Evolutionary conservation across 345 rosid genomes (phyloP), one percentile per base, ranked within the genome.

Genomic region (Boechera retrofracta): DNA sequence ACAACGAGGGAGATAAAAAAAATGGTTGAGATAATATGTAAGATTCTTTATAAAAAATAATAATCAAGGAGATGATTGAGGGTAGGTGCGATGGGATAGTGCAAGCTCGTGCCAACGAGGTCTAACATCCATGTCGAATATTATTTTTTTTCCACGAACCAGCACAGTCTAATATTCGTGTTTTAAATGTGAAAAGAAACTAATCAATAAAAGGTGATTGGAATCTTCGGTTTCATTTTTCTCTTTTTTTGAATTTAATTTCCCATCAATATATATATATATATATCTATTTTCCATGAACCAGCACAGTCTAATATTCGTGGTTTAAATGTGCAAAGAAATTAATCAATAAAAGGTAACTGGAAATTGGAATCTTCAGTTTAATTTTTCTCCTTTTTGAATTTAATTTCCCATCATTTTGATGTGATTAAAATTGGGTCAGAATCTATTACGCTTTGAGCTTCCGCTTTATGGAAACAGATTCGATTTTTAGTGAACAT

Each of bases 61-160:
- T n/a, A 65, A 48, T 49, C 26, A 39, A 29, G 55, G 38, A 49
- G 45, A 57, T 65, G 67, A 72, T 72, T 57, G 28, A 24, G 63
- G 73, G 77, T 78, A 31, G 81, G 73, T 66, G 48, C 55, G 69
- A 59, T 78, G 77, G 69, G 77, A 58, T 31, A 32, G 28, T 71
- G 76, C 71, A 71, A 73, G 69, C 64, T 66, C 69, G 68, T 66
- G 64, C 64, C 77, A 65, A 72, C 49, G 56, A 78, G 81, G 72
- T 71, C 72, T 31, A 64, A 39, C 53, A 77, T 77, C 53, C 36
- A 63, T 71, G 41, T 78, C 54, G 62, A 65, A 60, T 10, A 39
- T 39, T 21, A 0, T 39, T 2, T 39, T 10, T 10, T 10, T 68
- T n/a, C 24, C 0, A 57, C 10, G 54, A 64, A 72, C 16, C 26